phyloP scores from a whole-genome alignment of 208 protist genomes.

The Herpetomonas tarakana region DNA sequence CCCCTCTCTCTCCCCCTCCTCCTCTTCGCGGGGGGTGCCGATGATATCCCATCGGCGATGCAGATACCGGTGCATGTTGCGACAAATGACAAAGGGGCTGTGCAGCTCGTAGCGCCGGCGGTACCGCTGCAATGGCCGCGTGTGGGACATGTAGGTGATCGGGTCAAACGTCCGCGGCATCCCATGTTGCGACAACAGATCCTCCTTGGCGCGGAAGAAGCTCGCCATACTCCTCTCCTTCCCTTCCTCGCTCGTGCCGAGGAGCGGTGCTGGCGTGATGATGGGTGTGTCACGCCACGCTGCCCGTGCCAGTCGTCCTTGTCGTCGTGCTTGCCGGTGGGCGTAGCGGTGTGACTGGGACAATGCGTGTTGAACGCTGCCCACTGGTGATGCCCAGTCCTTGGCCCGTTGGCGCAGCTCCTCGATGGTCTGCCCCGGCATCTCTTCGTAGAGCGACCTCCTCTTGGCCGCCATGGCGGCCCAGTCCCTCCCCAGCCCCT shows the following conservation, averaged over 20 bases:
- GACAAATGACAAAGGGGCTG: conserved; percentile 1
- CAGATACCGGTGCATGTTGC: not conserved
- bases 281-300: not conserved
- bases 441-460: not conserved
- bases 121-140: not conserved
- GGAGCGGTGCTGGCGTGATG: not conserved
- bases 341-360: too few relatives aligned
- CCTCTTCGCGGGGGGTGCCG: too few relatives aligned
- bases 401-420: too few relatives aligned
- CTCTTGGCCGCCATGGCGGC: too few relatives aligned
- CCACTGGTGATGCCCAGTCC: too few relatives aligned
- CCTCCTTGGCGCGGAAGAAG: not conserved
- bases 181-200: not conserved
- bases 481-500: too few relatives aligned
- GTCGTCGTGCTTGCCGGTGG: too few relatives aligned
- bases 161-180: conserved; percentile 1
- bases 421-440: too few relatives aligned
- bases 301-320: too few relatives aligned
- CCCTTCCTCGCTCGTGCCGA: not conserved
- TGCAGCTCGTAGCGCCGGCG: not conserved
- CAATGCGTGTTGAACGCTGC: too few relatives aligned
- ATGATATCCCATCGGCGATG: not conserved
- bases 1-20: too few relatives aligned
- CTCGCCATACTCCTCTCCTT: not conserved
- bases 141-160: not conserved